Evolutionary conservation across 805 yeast species (phyloP), one percentile per base, ranked within the genome.

Genomic region (Pichia ethanolica): DNA sequence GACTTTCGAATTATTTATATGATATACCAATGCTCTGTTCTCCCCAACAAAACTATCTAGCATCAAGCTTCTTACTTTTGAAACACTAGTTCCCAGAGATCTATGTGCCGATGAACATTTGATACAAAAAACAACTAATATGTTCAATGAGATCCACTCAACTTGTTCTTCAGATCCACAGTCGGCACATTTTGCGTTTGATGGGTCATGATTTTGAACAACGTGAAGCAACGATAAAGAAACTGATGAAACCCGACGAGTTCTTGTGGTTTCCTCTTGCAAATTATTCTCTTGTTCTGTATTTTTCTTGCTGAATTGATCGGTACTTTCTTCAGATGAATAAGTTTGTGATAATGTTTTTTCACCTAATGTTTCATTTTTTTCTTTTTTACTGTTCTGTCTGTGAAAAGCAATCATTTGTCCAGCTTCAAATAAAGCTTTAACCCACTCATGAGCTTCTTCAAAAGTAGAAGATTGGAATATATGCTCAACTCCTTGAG

Each of bases 61-160:
- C n/a, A 79, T 82, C 47, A 90, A 69, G 0, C 96, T 87, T 54
- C 87, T 73, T 5, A 90, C 79, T 61, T 85, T 88, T 7, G 93
- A 78, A 5, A 89, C 74, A 55, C 85, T 89, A 0, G 95, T 74
- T 0, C 97, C 97, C 61, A 91, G 65, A 25, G 88, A 82, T 48
- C 97, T 72, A 64, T 90, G 97, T n/a, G 83, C 81, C 0, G 95
- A 89, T 0, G 96, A 82, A 59, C 98, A 90, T 45, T 82, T 81
- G 42, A 88, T 82, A 65, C 98, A 90, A 28, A 91, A 71, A 4
- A 83, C 78, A 32, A 81, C 80, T 48, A 89, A 66, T 39, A 83
- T 65, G 58, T 86, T 89, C 51, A 88, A 71, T 0, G 96, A 86
- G 4, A 91, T 76, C 97, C 97, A 90, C 56, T 89, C 96, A 13